Percentiles rank a stretch among this genome's conserved stretches.
These are phyloP conservation scores for Sporisorium exsertum DNA, from an alignment of 1,284 basidiomycete genomes.

Conservation along the genomic window DNA sequence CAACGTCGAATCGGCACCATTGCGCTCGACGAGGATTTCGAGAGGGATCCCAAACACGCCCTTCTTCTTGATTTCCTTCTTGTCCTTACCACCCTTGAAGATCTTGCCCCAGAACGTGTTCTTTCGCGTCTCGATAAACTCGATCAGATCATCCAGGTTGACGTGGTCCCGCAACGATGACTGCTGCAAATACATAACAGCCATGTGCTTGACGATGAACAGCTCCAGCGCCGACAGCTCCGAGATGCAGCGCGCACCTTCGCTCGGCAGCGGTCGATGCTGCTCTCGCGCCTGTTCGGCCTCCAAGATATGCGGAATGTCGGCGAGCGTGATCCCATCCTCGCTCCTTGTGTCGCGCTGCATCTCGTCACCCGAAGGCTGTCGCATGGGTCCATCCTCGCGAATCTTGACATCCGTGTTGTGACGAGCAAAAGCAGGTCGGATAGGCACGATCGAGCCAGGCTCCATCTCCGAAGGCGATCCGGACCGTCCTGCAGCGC, in stretches of 20 bases:
- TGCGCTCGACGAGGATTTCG: constrained; percentile 92
- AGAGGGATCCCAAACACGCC: constrained; percentile 91
- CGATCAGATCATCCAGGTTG: constrained; percentile 90
- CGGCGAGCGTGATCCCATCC: constrained; percentile 92
- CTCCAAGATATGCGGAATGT: constrained; percentile 92
- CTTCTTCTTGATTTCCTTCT: constrained; percentile 74
- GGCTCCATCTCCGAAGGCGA: constrained; percentile 40
- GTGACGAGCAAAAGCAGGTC: constrained; percentile 81
- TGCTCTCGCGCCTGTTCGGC: constrained; percentile 89
- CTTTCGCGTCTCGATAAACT: constrained; percentile 92
- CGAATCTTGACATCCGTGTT: constrained; percentile 91
- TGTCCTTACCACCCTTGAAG: constrained; percentile 84
- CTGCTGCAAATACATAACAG: constrained; percentile 81
- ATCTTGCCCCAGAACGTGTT: constrained; percentile 95
- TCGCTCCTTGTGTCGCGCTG: constrained; percentile 72
- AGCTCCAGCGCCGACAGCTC: constrained; percentile 86
- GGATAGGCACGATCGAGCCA: constrained; percentile 72
- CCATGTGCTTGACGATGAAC: constrained; percentile 91
- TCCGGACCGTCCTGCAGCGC: constrained; percentile 19
- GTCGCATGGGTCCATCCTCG: constrained; percentile 74
- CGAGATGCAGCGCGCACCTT: constrained; percentile 82
- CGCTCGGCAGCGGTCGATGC: constrained; percentile 77
- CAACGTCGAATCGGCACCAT: constrained; percentile 91
- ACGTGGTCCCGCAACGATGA: constrained; percentile 79
- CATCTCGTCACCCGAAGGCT: constrained; percentile 60